Conservation (phyloP, 2,329 filamentous ascomycete species). For the Scopulariopsis brevicaulis region DNA sequence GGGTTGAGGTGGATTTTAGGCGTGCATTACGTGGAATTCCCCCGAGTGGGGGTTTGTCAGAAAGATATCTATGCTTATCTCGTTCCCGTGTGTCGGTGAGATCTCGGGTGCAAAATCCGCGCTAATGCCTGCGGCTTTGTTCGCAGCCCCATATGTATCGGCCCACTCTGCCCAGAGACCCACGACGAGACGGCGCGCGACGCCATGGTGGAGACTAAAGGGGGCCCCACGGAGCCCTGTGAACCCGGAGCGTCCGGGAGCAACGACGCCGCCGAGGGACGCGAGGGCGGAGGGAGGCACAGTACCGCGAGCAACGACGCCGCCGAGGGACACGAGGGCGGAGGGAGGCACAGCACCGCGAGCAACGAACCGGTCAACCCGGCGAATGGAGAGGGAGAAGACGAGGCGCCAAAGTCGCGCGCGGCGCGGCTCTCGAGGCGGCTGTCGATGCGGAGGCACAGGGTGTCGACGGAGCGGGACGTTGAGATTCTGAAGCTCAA, state of each 20-base stretch:
- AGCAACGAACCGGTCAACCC: background rate
- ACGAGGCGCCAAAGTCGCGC: background rate
- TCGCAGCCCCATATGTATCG: slow-evolving; percentile 20
- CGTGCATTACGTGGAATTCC: background rate
- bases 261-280: background rate
- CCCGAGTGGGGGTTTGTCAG: background rate
- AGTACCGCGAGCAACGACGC: background rate
- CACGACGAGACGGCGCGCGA: background rate
- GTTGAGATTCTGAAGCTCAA: slow-evolving; percentile 24
- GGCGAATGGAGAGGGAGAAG: background rate
- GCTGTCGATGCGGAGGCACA: background rate
- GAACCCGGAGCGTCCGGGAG: background rate
- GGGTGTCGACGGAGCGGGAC: slow-evolving; percentile 5
- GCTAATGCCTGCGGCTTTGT: background rate
- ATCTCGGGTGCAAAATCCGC: background rate
- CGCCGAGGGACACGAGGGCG: background rate
- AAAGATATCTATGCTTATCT: background rate
- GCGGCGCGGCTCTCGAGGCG: background rate
- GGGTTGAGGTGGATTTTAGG: too few relatives aligned
- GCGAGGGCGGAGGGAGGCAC: background rate
- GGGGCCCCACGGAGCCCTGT: background rate
- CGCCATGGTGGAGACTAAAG: slow-evolving; percentile 7
- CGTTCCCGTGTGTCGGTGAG: background rate
- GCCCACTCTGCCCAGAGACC: slow-evolving; percentile 10
- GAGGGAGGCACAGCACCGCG: background rate